Evolutionary conservation across 75 land plant genomes (phyloP).

Genomic region (Selaginella moellendorffii): DNA sequence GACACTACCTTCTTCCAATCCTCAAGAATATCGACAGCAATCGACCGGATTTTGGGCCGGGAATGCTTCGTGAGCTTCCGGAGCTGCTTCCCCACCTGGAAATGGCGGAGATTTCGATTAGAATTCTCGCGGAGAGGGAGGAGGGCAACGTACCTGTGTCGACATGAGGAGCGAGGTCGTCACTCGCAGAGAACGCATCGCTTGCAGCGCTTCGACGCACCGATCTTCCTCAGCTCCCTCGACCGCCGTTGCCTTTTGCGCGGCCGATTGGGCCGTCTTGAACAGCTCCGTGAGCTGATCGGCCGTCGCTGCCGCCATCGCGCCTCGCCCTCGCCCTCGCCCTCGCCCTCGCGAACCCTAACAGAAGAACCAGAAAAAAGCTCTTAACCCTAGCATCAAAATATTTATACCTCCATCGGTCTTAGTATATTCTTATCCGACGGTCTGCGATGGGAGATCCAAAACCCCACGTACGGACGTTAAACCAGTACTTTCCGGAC

Average conservation of each 20-base stretch:
- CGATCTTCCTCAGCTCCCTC: slow-evolving; percentile 45
- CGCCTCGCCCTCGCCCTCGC: too few species aligned
- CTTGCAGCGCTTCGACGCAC: slow-evolving; percentile 48
- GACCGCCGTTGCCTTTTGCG: slow-evolving; percentile 25
- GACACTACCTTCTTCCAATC: slow-evolving; percentile 72
- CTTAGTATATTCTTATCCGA: background rate
- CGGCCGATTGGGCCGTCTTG: slow-evolving; percentile 50
- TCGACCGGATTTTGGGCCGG: slow-evolving; percentile 33
- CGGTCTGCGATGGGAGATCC: background rate
- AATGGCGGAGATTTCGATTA: background rate
- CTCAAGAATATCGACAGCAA: slow-evolving; percentile 51
- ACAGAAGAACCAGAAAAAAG: background rate
- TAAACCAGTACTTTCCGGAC: too few species aligned
- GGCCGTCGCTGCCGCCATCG: slow-evolving; percentile 26
- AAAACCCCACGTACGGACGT: background rate
- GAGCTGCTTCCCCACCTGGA: slow-evolving; percentile 70
- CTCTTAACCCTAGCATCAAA: background rate
- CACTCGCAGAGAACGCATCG: slow-evolving; percentile 34
- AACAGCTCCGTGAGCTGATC: slow-evolving; percentile 45
- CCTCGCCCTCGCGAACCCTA: background rate
- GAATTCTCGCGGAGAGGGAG: too few species aligned
- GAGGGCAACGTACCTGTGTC: slow-evolving; percentile 58
- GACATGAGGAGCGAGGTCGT: slow-evolving; percentile 36
- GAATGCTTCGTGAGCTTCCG: slow-evolving; percentile 63
- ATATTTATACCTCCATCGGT: too few species aligned